Base-by-base conservation (phyloP, 108 stramenopile genomes). In the Parietichytrium sp. region DNA sequence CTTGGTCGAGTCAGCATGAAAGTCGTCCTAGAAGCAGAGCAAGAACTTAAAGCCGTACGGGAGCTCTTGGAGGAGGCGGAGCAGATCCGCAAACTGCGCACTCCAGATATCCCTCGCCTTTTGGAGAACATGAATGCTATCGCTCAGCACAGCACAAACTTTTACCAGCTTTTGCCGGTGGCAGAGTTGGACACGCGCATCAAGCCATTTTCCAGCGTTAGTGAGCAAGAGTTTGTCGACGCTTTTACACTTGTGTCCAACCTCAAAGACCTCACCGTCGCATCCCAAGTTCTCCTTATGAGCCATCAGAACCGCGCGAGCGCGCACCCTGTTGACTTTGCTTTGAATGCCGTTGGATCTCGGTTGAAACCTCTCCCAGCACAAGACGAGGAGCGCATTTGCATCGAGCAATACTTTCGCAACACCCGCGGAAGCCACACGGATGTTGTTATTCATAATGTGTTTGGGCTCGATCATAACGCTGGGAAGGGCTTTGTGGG, bases 351-450 rank as follows among this genome's bases (percentile, higher is more conserved):
- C 42, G 45, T 42, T 16, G 61, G 61, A 7, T 33, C 61, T 18
- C 10, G 20, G 38, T 23, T 72, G 61, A 20, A 8, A 10, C 61
- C 61, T 6, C 20, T 72, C 23, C 6, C 8, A 16, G 45, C 45
- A 45, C 38, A 42, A 6, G 42, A 72, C 20, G 23, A 18, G 1
- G 61, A 72, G 33, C 61, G 61, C 29, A 72, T 42, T 15, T 33
- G 61, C 42, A 2, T 72, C 42, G 61, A 72, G 61, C 61, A 72
- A 25, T 72, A 72, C 61, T 72, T 72, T 38, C 61, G 61, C 3
- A 72, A 72, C 42, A 72, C 61, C 10, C 10, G 38, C 42, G 61
- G 61, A 45, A 10, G 20, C 33, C 8, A 12, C 33, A 42, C 0
- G 6, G 20, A 72, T 0, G 10, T 72, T 13, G 25, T 72, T 0